These are phyloP conservation scores for Neurospora intermedia DNA, from an alignment of 495 filamentous ascomycete genomes.

Conservation along the genomic window DNA sequence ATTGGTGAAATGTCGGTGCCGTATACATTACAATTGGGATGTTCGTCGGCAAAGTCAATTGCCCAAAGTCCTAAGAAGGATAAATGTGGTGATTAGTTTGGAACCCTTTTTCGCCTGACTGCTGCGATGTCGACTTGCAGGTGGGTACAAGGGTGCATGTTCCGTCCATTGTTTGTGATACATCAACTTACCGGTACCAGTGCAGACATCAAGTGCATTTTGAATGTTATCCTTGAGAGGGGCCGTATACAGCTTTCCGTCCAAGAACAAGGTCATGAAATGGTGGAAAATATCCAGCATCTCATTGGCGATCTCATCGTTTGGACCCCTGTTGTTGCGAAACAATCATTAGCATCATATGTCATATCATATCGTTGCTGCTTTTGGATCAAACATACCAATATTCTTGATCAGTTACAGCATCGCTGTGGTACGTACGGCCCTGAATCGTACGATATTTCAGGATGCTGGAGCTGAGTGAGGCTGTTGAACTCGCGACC, in stretches of 20 bases:
- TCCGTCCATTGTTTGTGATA: too few species aligned
- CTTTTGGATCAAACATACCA: conserved; percentile 9
- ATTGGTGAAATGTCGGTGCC: conserved; percentile 52
- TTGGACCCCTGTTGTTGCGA: conserved; percentile 16
- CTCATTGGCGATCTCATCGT: conserved; percentile 24
- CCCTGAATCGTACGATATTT: conserved; percentile 23
- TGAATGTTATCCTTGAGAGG: conserved; percentile 28
- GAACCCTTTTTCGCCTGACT: background rate
- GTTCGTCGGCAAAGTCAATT: conserved; percentile 30
- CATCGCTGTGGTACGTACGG: conserved; percentile 18
- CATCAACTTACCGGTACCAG: background rate
- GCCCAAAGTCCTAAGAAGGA: background rate
- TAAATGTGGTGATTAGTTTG: background rate
- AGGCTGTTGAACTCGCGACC: conserved; percentile 13
- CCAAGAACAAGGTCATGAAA: conserved; percentile 25
- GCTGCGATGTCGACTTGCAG: background rate
- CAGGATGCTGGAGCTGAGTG: conserved; percentile 26
- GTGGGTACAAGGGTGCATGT: background rate
- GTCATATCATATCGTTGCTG: background rate
- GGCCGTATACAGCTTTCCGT: conserved; percentile 43
- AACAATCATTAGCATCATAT: background rate
- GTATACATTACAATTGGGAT: conserved; percentile 39
- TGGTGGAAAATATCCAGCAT: conserved; percentile 22
- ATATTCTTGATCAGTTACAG: conserved; percentile 11
- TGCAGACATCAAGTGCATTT: conserved; percentile 42